Base-by-base conservation (phyloP, 176 grass and related monocot species). In the Triticum urartu region DNA sequence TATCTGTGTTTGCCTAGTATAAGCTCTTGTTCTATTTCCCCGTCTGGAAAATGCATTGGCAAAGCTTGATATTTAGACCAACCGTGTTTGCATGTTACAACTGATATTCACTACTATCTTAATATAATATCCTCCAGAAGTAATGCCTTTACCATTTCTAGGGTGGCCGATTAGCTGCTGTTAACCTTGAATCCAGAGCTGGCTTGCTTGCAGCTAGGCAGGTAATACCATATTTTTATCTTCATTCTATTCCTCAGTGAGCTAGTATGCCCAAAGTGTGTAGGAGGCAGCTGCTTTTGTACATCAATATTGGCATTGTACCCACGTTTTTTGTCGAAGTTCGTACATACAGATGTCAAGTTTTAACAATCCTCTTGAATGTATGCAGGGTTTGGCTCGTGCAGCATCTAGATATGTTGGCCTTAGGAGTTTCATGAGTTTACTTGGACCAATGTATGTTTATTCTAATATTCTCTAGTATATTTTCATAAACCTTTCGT, bases 361-460 rank as follows among this genome's bases (percentile, higher is more conserved):
- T 63, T 83, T 77, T 3, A 76, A 52, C 40, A 32, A 18, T 75
- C 35, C 11, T 76, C 83, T 88, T 86, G 81, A 84, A 64, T 70
- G 15, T 80, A 80, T 85, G 62, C 78, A 98, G 97, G 94, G 94
- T 78, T 85, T 98, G 85, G 83, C 89, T 84, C 90, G 68, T 78
- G 97, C 97, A 68, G 89, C 94, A 20, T 87, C 91, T 24, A 89
- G 80, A 81, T 98, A 98, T 90, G 86, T 85, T 54, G 92, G 92
- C 60, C 90, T 98, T 73, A 89, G 88, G 86, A 98, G 90, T 86
- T 17, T 95, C 58, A 91, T 98, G 94, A 91, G 88, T 74, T 78
- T 98, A 77, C 79, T 98, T 87, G 97, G 97, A 86, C 94, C 93
- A 68, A 67, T 95, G 97, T 95, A 95, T 83, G 84, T 54, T 84